phyloP scores from a whole-genome alignment of 2,329 filamentous ascomycete genomes.

The Davidsoniella australis region DNA sequence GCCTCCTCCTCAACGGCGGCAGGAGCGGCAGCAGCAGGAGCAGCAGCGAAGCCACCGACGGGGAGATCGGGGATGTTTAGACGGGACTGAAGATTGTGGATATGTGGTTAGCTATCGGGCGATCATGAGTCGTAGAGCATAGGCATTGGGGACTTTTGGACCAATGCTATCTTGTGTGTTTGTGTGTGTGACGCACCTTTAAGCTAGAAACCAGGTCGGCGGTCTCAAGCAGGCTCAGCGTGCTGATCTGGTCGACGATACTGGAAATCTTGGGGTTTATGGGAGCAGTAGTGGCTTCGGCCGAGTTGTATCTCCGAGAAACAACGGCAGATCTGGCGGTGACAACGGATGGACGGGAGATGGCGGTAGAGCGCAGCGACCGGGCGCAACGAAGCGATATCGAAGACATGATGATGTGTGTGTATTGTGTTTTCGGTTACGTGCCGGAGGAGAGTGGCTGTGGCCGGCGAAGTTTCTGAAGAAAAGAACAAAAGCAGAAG shows the following conservation, averaged over 20 bases:
- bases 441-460: background rate
- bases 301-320: conserved; percentile 71
- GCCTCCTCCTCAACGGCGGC: conserved; percentile 55
- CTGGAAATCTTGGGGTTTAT: conserved; percentile 78
- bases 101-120: background rate
- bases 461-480: background rate
- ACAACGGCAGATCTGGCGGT: conserved; percentile 30
- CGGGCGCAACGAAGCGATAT: conserved; percentile 11
- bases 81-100: conserved; percentile 10
- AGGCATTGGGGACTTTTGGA: background rate
- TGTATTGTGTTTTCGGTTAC: background rate
- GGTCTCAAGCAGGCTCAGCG: conserved; percentile 93
- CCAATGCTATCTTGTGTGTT: no score
- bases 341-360: conserved; percentile 30
- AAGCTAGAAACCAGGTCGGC: conserved; percentile 86
- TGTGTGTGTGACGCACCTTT: conserved; percentile 50
- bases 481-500: background rate
- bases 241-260: conserved; percentile 97
- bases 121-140: no score
- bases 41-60: conserved; percentile 73
- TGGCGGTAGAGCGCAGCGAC: conserved; percentile 26
- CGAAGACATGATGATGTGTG: conserved; percentile 8
- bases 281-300: conserved; percentile 43
- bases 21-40: conserved; percentile 41
- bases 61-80: conserved; percentile 98